phyloP scores from a whole-genome alignment of 1,139 yeast genomes.

The Wickerhamiella infanticola region DNA sequence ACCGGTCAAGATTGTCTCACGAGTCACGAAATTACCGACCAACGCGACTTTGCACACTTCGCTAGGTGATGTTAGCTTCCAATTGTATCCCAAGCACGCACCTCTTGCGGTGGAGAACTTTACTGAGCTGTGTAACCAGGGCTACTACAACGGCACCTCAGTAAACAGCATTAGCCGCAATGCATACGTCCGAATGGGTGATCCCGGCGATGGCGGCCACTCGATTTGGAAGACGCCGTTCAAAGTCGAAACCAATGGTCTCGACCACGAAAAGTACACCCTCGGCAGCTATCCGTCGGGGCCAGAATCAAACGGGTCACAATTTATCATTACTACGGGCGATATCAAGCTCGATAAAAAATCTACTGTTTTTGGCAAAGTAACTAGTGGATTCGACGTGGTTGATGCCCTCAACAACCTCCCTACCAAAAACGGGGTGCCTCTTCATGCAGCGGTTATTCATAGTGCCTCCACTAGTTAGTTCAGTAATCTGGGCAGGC shows the following conservation, averaged over 20 bases:
- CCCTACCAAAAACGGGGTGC: neutral
- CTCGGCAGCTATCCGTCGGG: neutral
- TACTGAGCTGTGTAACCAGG: neutral
- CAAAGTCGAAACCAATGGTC: conserved; percentile 24
- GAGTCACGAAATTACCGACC: neutral
- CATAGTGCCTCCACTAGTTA: neutral
- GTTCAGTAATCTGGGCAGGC: neutral
- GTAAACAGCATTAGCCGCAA: neutral
- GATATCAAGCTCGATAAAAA: conserved; percentile 27
- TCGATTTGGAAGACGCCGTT: too few species aligned
- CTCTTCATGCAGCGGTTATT: neutral
- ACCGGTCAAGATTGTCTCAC: neutral
- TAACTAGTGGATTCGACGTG: conserved; percentile 35
- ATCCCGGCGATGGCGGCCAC: neutral
- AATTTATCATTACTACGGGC: conserved; percentile 28
- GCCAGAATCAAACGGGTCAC: too few species aligned
- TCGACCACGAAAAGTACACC: neutral
- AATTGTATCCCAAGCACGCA: conserved; percentile 16
- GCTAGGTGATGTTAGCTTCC: conserved; percentile 31
- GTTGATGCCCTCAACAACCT: conserved; percentile 15
- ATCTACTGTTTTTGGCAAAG: conserved; percentile 29
- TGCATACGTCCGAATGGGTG: neutral
- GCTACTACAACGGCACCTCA: neutral
- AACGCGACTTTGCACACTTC: conserved; percentile 29
- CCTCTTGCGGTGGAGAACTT: neutral